These are phyloP conservation scores for Phialemoniopsis sp. DNA, from an alignment of 2,329 filamentous ascomycete species.

Conservation along the genomic window DNA sequence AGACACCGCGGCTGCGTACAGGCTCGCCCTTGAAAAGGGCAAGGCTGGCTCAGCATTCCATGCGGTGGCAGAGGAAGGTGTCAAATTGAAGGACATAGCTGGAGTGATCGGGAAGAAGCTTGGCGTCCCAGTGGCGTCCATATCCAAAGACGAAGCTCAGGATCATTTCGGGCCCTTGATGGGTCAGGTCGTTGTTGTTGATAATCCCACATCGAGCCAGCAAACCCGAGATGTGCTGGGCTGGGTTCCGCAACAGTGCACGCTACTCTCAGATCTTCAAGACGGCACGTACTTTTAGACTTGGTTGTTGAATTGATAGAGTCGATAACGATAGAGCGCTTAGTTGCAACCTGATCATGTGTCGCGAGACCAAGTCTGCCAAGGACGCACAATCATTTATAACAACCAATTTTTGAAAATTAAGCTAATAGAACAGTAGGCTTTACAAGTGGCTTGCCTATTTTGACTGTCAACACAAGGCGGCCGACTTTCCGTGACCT, in stretches of 20 bases:
- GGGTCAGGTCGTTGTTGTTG: constrained; percentile 5
- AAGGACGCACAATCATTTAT: no score
- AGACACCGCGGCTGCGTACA: constrained; percentile 30
- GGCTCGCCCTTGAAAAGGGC: constrained; percentile 30
- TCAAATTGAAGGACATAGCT: constrained; percentile 28
- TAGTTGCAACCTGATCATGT: no score
- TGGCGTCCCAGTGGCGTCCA: constrained; percentile 21
- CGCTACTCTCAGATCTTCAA: constrained; percentile 5
- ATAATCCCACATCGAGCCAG: constrained; percentile 26
- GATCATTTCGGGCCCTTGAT: constrained; percentile 19
- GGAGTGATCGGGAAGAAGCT: constrained; percentile 25
- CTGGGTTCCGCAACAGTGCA: constrained; percentile 18
- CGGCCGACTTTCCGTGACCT: no score
- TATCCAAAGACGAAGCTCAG: constrained; percentile 18
- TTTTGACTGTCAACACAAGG: no score
- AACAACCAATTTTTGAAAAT: no score
- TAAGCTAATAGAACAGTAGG: no score
- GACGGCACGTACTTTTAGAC: no score
- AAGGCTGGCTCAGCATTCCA: constrained; percentile 27
- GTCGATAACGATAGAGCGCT: no score
- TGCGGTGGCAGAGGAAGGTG: constrained; percentile 26
- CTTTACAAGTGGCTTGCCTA: no score
- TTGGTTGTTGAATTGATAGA: no score
- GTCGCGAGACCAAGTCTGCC: no score
- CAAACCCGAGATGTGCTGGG: constrained; percentile 28